phyloP scores from a whole-genome alignment of 2,329 filamentous ascomycete genomes.

The Knoxdaviesia proteae region DNA sequence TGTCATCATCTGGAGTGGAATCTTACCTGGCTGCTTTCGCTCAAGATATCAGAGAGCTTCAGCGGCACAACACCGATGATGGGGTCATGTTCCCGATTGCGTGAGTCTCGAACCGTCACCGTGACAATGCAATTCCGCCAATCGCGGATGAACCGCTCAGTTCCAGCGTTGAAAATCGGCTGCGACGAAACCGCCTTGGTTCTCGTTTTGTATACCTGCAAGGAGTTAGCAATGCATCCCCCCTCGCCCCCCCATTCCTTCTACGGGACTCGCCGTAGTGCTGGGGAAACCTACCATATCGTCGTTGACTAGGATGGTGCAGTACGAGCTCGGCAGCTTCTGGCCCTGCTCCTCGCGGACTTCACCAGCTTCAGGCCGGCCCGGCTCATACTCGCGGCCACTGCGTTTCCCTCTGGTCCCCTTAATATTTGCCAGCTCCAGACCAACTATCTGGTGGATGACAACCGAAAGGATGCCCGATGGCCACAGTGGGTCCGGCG shows the following conservation, averaged over 20 bases:
- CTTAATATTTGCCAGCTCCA: conserved; percentile 80
- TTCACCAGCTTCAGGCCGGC: conserved; percentile 61
- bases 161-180: conserved; percentile 93
- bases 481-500: conserved; percentile 90
- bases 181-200: conserved; percentile 85
- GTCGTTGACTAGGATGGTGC: conserved; percentile 79
- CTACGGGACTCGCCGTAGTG: conserved; percentile 12
- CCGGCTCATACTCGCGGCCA: conserved; percentile 74
- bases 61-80: conserved; percentile 83
- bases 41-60: conserved; percentile 70
- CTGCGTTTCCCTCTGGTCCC: conserved; percentile 65
- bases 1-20: no score
- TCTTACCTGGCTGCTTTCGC: conserved; percentile 56
- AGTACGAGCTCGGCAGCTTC: conserved; percentile 75
- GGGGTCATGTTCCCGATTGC: conserved; percentile 82
- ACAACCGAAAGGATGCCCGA: conserved; percentile 73
- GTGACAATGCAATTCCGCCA: conserved; percentile 81
- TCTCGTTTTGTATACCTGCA: conserved; percentile 61
- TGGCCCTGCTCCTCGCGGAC: conserved; percentile 67
- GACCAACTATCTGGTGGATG: conserved; percentile 84
- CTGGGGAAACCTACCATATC: conserved; percentile 28
- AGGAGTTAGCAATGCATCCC: conserved; percentile 5
- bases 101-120: conserved; percentile 68
- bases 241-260: conserved; percentile 3
- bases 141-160: conserved; percentile 78